Evolutionary conservation across 441 rosid species (phyloP).

Genomic region (Euphorbia corollata): DNA sequence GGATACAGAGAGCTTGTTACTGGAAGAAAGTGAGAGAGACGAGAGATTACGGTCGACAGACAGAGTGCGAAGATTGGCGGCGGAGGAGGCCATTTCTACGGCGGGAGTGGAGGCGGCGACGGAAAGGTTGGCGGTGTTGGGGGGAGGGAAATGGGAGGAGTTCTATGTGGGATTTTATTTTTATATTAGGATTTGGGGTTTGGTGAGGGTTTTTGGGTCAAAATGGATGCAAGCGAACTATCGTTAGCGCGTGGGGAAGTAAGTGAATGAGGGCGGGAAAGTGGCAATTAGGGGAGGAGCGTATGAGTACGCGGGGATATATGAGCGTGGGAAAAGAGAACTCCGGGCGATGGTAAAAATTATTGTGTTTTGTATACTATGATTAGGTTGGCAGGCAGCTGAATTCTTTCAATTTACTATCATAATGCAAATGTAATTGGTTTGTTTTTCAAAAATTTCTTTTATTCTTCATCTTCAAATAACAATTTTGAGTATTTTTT

Average conservation of each 20-base stretch:
- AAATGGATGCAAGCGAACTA: neutral
- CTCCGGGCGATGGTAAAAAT: too few species aligned
- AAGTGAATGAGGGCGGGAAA: neutral
- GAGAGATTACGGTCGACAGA: slow-evolving; percentile 14
- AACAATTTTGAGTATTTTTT: too few species aligned
- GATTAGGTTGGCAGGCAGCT: too few species aligned
- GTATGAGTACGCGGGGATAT: neutral
- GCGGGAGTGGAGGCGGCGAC: slow-evolving; percentile 2
- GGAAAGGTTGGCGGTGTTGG: neutral
- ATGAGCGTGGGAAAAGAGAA: neutral
- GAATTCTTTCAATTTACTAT: too few species aligned
- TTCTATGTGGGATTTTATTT: slow-evolving; percentile 9
- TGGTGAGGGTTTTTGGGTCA: slow-evolving; percentile 21
- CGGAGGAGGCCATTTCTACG: slow-evolving; percentile 31
- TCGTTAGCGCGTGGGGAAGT: neutral
- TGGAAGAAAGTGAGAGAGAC: slow-evolving; percentile 32
- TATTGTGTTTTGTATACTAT: too few species aligned
- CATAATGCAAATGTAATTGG: too few species aligned
- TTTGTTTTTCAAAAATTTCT: too few species aligned
- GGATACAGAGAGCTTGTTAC: slow-evolving; percentile 22
- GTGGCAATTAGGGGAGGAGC: neutral
- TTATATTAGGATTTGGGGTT: slow-evolving; percentile 8
- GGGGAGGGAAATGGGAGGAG: neutral
- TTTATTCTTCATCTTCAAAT: too few species aligned
- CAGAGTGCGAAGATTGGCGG: slow-evolving; percentile 20